Percentiles rank a stretch among this genome's conserved stretches.
phyloP scores from a whole-genome alignment of 345 rosid species.

The Arabis alpina region DNA sequence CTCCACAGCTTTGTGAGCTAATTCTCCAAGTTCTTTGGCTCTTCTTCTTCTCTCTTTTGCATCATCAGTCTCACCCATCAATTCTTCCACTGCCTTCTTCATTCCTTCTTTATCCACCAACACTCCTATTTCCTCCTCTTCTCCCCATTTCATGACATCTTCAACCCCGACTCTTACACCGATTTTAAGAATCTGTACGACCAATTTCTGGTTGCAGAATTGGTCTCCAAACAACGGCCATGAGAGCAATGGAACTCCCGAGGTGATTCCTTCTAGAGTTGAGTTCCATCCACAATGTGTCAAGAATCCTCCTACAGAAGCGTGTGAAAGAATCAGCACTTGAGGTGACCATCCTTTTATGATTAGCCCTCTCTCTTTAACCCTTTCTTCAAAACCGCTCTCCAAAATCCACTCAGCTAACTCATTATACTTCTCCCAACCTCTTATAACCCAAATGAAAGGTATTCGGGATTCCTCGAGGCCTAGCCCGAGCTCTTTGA shows the following conservation, averaged over 20 bases:
- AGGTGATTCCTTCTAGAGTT: constrained; percentile 52
- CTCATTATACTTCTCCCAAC: constrained; percentile 29
- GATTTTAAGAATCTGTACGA: constrained; percentile 48
- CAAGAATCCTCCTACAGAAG: constrained; percentile 57
- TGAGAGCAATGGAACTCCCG: constrained; percentile 58
- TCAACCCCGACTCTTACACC: constrained; percentile 60
- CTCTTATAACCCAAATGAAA: constrained; percentile 60
- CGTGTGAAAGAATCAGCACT: constrained; percentile 56
- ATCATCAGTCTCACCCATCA: constrained; percentile 54
- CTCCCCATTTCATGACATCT: constrained; percentile 48
- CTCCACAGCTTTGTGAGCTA: constrained; percentile 48
- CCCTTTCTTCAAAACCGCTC: constrained; percentile 39
- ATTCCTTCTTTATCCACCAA: constrained; percentile 52
- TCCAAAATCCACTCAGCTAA: constrained; percentile 40
- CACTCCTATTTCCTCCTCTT: constrained; percentile 52
- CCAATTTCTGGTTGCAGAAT: constrained; percentile 59
- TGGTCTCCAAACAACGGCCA: constrained; percentile 73
- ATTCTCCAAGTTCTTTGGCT: constrained; percentile 41
- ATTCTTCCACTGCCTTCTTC: constrained; percentile 40
- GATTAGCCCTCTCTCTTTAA: constrained; percentile 44
- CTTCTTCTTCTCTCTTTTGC: constrained; percentile 47
- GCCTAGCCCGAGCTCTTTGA: constrained; percentile 51
- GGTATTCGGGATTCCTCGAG: constrained; percentile 50
- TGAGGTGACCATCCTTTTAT: constrained; percentile 66
- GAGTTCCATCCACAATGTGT: constrained; percentile 81